Conservation (phyloP, 352 stramenopile species). For the Phytopythium montanum region DNA sequence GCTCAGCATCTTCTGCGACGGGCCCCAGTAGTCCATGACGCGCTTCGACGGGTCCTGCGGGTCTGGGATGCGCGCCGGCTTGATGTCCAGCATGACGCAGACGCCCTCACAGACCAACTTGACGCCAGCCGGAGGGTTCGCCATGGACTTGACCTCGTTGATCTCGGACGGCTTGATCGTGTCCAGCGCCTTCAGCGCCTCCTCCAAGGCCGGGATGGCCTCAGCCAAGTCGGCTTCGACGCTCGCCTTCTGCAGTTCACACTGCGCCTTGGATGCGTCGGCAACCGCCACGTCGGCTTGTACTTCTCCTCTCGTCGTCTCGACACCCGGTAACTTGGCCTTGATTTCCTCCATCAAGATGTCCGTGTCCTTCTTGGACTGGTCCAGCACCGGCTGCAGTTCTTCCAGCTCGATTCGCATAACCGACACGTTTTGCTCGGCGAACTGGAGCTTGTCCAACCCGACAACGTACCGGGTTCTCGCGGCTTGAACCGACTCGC, state of each 20-base stretch:
- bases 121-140: conserved; percentile 90
- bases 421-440: conserved; percentile 89
- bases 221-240: conserved; percentile 90
- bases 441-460: conserved; percentile 93
- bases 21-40: conserved; percentile 95
- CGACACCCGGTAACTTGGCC: conserved; percentile 87
- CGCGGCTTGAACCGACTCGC: conserved; percentile 80
- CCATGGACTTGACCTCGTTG: conserved; percentile 92
- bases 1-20: conserved; percentile 91
- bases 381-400: conserved; percentile 90
- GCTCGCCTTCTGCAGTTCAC: conserved; percentile 86
- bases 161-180: conserved; percentile 93
- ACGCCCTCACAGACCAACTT: conserved; percentile 93
- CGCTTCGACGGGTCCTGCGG: conserved; percentile 88
- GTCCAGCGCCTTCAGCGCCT: conserved; percentile 91
- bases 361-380: conserved; percentile 91
- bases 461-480: conserved; percentile 88
- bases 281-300: conserved; percentile 78
- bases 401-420: conserved; percentile 95
- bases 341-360: conserved; percentile 94
- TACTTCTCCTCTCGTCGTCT: conserved; percentile 75
- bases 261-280: conserved; percentile 83
- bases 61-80: conserved; percentile 90
- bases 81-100: conserved; percentile 94
- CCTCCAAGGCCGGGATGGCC: conserved; percentile 90